A percentile compares a stretch with the other conserved stretches of the same genome.
These are phyloP conservation scores for Arachis hypogaea DNA, from an alignment of 306 rosid genomes.

Conservation along the genomic window DNA sequence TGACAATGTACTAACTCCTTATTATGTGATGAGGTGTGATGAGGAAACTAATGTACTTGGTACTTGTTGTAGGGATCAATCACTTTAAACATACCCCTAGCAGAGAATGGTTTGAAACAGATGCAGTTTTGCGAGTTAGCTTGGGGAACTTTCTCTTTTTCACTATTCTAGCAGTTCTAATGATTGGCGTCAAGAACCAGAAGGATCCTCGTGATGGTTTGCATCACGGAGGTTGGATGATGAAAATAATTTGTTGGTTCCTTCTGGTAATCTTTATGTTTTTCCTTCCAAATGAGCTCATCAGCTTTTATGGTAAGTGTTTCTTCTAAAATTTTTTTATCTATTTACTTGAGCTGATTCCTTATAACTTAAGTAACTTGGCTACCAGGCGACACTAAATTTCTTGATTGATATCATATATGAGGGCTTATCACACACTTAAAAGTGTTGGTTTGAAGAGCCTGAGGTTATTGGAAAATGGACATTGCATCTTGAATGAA, in stretches of 20 bases:
- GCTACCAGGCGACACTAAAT: neutral
- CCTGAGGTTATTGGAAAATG: constrained; percentile 15
- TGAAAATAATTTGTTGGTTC: constrained; percentile 87
- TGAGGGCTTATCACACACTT: neutral
- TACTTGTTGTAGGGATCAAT: constrained; percentile 84
- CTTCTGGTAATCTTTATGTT: constrained; percentile 79
- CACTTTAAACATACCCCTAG: constrained; percentile 80
- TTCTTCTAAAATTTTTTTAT: constrained; percentile 16
- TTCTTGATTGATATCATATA: constrained; percentile 3
- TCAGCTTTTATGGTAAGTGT: constrained; percentile 77
- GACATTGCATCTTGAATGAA: constrained; percentile 19
- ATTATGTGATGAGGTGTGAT: constrained; percentile 3
- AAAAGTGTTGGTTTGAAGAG: neutral
- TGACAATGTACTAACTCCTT: neutral
- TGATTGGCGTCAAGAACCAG: constrained; percentile 92
- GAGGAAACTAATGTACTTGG: constrained; percentile 28
- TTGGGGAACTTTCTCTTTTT: constrained; percentile 95
- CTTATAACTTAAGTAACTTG: neutral
- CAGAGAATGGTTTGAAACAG: constrained; percentile 98
- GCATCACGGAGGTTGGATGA: constrained; percentile 99
- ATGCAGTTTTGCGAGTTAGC: constrained; percentile 98
- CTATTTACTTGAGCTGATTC: neutral
- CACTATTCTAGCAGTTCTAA: constrained; percentile 74
- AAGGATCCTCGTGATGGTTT: constrained; percentile 93
- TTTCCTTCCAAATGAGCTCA: constrained; percentile 86